These are phyloP conservation scores for Aechmea fasciata DNA, from an alignment of 176 grass and related monocot species.

Conservation along the genomic window DNA sequence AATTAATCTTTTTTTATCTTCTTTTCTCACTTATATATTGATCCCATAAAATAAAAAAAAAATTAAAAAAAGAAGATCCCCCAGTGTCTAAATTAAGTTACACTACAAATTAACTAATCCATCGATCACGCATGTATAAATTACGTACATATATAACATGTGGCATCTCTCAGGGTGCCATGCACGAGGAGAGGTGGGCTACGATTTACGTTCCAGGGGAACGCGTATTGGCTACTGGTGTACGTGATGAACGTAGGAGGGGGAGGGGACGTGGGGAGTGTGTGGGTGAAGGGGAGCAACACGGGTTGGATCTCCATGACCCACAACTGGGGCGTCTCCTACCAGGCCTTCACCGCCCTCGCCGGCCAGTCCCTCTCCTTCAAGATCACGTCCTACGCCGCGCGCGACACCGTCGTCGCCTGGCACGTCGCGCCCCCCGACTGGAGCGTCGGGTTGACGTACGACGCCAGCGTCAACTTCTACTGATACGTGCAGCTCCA, in stretches of 20 bases:
- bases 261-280: slow-evolving; percentile 41
- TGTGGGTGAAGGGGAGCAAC: slow-evolving; percentile 36
- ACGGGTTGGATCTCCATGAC: slow-evolving; percentile 50
- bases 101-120: too few species aligned
- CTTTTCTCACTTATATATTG: too few species aligned
- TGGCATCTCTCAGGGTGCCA: slow-evolving; percentile 31
- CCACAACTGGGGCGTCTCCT: slow-evolving; percentile 63
- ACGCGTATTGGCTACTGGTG: slow-evolving; percentile 56
- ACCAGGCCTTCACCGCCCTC: slow-evolving; percentile 55
- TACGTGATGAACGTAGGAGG: slow-evolving; percentile 67
- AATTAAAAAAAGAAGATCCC: too few species aligned
- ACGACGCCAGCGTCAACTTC: slow-evolving; percentile 53
- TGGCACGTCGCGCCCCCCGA: slow-evolving; percentile 31
- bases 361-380: slow-evolving; percentile 52
- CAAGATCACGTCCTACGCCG: slow-evolving; percentile 60
- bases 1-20: too few species aligned
- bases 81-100: too few species aligned
- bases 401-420: slow-evolving; percentile 41
- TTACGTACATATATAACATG: too few species aligned
- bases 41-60: too few species aligned
- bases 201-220: slow-evolving; percentile 51
- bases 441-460: slow-evolving; percentile 58
- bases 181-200: slow-evolving; percentile 37
- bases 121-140: too few species aligned
- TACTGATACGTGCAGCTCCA: slow-evolving; percentile 8